phyloP scores from a whole-genome alignment of 805 yeast species.

The Metschnikowia reukaufii region DNA sequence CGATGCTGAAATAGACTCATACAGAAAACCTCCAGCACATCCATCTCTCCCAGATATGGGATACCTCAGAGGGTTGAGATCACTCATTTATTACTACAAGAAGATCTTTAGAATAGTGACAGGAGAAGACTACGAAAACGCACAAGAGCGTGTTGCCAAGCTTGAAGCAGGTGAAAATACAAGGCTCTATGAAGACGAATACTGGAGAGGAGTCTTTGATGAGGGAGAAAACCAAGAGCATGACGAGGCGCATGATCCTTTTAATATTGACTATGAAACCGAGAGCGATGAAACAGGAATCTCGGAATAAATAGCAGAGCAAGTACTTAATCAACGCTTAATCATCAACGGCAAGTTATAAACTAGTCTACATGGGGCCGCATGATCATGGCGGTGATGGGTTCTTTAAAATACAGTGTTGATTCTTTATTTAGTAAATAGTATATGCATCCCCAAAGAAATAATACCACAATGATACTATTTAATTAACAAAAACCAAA shows the following conservation, averaged over 20 bases:
- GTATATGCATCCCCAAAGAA: slow-evolving; percentile 25
- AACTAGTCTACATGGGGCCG: too few species aligned
- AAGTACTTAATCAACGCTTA: too few species aligned
- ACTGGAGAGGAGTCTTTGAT: slow-evolving; percentile 17
- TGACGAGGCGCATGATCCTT: slow-evolving; percentile 14
- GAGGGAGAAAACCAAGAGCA: slow-evolving; percentile 10
- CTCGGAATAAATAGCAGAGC: slow-evolving; percentile 13
- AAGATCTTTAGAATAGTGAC: slow-evolving; percentile 58
- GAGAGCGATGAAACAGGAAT: slow-evolving; percentile 17
- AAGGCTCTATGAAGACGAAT: slow-evolving; percentile 3
- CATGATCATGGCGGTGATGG: background rate
- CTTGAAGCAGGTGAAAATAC: background rate
- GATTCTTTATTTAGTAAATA: slow-evolving; percentile 24
- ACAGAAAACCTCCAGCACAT: slow-evolving; percentile 70
- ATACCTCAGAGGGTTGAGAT: slow-evolving; percentile 74
- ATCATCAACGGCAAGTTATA: too few species aligned
- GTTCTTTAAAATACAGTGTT: slow-evolving; percentile 16
- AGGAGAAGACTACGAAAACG: slow-evolving; percentile 25
- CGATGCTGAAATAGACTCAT: slow-evolving; percentile 25
- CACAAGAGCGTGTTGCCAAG: background rate
- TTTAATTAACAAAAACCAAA: slow-evolving; percentile 17
- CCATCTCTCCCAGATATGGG: slow-evolving; percentile 72
- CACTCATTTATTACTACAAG: slow-evolving; percentile 69
- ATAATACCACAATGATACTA: slow-evolving; percentile 22
- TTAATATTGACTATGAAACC: slow-evolving; percentile 12